These are phyloP conservation scores for Aspergillus asperescens DNA, from an alignment of 495 filamentous ascomycete genomes.

Conservation along the genomic window DNA sequence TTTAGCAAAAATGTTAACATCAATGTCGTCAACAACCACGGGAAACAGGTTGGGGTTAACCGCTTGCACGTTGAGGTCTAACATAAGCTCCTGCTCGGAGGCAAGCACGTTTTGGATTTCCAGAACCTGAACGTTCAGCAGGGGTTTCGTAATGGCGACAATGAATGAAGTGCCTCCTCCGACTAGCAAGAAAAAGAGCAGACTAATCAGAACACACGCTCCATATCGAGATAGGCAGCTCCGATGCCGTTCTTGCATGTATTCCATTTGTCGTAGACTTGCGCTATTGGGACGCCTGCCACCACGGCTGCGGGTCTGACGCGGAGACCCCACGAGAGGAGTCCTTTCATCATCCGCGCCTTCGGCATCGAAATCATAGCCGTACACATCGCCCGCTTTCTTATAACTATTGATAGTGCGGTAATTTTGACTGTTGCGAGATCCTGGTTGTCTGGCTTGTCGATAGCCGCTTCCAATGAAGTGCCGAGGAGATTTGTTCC, in stretches of 20 bases:
- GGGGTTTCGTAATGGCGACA: constrained; percentile 82
- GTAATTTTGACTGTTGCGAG: constrained; percentile 34
- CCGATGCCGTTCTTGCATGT: constrained; percentile 61
- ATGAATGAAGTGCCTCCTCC: constrained; percentile 80
- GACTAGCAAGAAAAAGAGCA: constrained; percentile 70
- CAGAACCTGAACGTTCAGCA: constrained; percentile 67
- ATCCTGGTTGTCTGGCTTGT: constrained; percentile 30
- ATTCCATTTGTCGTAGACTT: constrained; percentile 67
- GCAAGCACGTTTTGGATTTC: constrained; percentile 85
- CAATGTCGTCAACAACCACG: constrained; percentile 74
- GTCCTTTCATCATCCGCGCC: constrained; percentile 89
- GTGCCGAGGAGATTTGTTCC: constrained; percentile 58
- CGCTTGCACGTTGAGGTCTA: constrained; percentile 83
- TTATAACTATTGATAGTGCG: constrained; percentile 43
- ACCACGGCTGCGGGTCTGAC: constrained; percentile 55
- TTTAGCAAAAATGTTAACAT: constrained; percentile 90
- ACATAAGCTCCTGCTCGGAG: constrained; percentile 91
- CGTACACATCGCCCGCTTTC: constrained; percentile 52
- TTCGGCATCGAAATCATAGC: constrained; percentile 64
- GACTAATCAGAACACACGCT: constrained; percentile 68
- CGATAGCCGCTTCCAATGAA: constrained; percentile 34
- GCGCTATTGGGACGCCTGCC: constrained; percentile 53
- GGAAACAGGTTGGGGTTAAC: constrained; percentile 88
- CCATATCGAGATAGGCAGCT: constrained; percentile 67
- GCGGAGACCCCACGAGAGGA: constrained; percentile 67